Evolutionary conservation across 1,139 yeast genomes (phyloP).

Genomic region (Pichia sp.): DNA sequence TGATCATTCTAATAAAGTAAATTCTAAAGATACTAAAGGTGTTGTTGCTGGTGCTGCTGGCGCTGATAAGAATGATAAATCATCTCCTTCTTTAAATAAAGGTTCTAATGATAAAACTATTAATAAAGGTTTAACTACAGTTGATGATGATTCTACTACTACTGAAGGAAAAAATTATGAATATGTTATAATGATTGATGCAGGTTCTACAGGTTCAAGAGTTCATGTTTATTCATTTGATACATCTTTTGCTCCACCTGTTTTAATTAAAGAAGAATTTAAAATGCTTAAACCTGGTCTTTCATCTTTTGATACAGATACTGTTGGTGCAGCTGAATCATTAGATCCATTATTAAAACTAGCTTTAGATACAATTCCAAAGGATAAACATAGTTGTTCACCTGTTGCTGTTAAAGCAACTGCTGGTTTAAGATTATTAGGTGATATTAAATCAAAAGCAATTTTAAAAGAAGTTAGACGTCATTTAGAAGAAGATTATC

Average conservation of each 20-base stretch:
- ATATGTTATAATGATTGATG: conserved; percentile 88
- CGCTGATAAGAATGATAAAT: background rate
- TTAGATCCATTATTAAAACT: conserved; percentile 70
- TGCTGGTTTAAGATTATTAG: conserved; percentile 88
- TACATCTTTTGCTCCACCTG: conserved; percentile 78
- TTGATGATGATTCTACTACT: conserved; percentile 7
- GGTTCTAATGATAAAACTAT: background rate
- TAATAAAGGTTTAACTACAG: conserved; percentile 9
- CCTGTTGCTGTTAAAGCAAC: conserved; percentile 97
- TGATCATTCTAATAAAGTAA: conserved; percentile 16
- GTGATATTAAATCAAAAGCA: conserved; percentile 61
- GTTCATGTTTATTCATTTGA: conserved; percentile 90
- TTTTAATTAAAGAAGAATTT: conserved; percentile 69
- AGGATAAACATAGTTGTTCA: conserved; percentile 65
- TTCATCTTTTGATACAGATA: conserved; percentile 75
- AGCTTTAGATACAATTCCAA: conserved; percentile 75
- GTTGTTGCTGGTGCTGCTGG: conserved; percentile 1
- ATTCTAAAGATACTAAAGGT: conserved; percentile 9
- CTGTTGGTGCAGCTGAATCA: conserved; percentile 80
- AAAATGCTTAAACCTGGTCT: conserved; percentile 91
- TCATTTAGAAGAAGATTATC: conserved; percentile 72
- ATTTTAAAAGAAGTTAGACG: conserved; percentile 70
- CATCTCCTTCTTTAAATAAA: background rate
- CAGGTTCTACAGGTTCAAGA: conserved; percentile 96
- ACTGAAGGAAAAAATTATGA: conserved; percentile 26